Base-by-base conservation (phyloP, 352 stramenopile species). In the Paralagenidium karlingii region DNA sequence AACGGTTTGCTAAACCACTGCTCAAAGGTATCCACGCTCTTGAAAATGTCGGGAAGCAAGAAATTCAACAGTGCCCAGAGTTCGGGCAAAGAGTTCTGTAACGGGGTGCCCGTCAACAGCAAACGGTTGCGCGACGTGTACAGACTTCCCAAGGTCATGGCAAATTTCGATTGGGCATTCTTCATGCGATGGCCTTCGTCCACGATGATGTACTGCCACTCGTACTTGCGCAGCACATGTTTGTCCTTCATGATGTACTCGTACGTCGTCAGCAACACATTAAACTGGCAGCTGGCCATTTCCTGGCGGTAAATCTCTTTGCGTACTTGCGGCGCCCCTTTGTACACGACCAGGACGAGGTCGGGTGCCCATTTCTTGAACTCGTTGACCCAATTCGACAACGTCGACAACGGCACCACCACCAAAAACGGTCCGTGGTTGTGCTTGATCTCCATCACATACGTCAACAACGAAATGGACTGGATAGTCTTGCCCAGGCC, bases 331-430 rank as follows among this genome's bases (percentile, higher is more conserved):
- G 78, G 75, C 8, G 75, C 60, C 6, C 78, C 78, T 43, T 89
- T 87, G 61, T 99, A 99, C 9, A 99, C 82, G 24, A 99, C 84
- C 1, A 96, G 82, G 40, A 98, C 97, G 24, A 99, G 73, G 51
- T 96, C 76, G 1, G 78, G 78, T 0, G 94, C 97, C 73, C 92
- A 97, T 50, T 94, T 94, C 45, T 84, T 76, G 34, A 97, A 36
- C 7, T 84, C 89, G 20, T 81, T 59, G 37, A 95, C 34, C 91
- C 91, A 97, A 53, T 97, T 86, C 8, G 63, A 53, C 24, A 97
- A 59, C 2, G 88, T 96, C 7, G 75, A 94, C 2, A 99, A 74
- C 24, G 96, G 96, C 27, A 96, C 96, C 18, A 99, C 86, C 15
- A 99, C 85, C 0, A 99, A 67, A 53, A 98, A 98, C 18, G 96